Evolutionary conservation across 768 basidiomycete species (phyloP).

Genomic region (Lentinula sp.): DNA sequence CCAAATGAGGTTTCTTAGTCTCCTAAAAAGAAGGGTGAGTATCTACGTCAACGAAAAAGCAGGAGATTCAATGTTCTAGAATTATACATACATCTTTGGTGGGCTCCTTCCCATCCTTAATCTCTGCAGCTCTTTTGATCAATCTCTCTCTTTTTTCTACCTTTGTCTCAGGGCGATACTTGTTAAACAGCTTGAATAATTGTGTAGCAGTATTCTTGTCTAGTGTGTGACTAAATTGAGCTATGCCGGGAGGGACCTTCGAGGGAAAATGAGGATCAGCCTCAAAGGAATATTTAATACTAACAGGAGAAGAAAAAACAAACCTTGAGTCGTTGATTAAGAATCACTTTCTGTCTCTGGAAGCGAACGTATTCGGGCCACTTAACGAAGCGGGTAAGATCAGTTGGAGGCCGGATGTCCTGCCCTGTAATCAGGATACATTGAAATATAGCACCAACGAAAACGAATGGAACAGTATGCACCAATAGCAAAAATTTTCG

Average conservation of each 20-base stretch:
- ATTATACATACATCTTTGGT: conserved; percentile 32
- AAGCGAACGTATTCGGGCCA: conserved; percentile 99
- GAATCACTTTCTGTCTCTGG: conserved; percentile 97
- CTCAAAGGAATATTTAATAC: not conserved
- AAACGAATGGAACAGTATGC: conserved; percentile 13
- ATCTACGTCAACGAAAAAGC: not conserved
- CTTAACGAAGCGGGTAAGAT: conserved; percentile 96
- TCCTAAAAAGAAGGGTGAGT: conserved; percentile 36
- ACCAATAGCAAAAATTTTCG: conserved; percentile 98
- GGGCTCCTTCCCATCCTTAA: conserved; percentile 70
- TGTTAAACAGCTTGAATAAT: conserved; percentile 96
- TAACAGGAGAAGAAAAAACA: too few species aligned
- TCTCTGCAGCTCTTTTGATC: conserved; percentile 64
- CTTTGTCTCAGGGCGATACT: conserved; percentile 93
- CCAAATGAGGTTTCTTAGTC: conserved; percentile 90
- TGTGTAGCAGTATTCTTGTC: conserved; percentile 99
- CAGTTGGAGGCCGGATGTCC: conserved; percentile 84
- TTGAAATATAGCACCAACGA: not conserved
- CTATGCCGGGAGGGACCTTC: conserved; percentile 87
- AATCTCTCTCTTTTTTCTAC: conserved; percentile 97
- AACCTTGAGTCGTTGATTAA: conserved; percentile 88
- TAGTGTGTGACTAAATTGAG: conserved; percentile 94
- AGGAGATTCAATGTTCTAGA: not conserved
- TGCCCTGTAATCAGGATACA: conserved; percentile 53
- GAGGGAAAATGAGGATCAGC: not conserved